A percentile compares a stretch with the other conserved stretches of the same genome.
Evolutionary conservation across 2,329 filamentous ascomycete genomes (phyloP).

Genomic region (Rachicladosporium sp.): DNA sequence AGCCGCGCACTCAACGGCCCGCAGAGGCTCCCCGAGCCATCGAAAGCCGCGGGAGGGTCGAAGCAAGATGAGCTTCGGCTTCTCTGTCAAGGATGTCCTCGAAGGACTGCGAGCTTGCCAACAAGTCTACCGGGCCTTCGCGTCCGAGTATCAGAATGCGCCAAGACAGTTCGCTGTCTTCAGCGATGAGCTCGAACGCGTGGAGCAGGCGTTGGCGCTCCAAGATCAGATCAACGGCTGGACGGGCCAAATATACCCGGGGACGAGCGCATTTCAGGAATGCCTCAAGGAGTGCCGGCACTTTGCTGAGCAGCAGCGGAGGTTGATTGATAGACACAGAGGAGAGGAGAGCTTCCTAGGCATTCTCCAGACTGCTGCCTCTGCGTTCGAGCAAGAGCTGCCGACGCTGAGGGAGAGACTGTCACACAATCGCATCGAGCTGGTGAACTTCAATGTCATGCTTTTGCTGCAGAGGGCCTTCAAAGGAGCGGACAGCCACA

Average conservation of each 20-base stretch:
- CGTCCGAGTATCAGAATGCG: conserved; percentile 4
- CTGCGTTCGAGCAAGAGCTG: conserved; percentile 3
- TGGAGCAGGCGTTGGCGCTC: conserved; percentile 5
- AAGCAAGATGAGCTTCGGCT: too few relatives aligned
- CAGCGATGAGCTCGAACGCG: conserved; percentile 5
- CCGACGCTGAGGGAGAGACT: conserved; percentile 4
- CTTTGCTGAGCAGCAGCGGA: conserved; percentile 5
- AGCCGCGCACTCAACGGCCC: too few relatives aligned
- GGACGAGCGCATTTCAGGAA: conserved; percentile 1
- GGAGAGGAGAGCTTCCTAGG: conserved; percentile 1
- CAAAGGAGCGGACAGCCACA: conserved; percentile 2
- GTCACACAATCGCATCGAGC: conserved; percentile 3
- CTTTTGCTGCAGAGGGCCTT: conserved; percentile 5
- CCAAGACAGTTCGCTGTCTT: conserved; percentile 4
- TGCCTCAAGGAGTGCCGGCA: conserved; percentile 4
- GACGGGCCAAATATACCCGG: conserved; percentile 5
- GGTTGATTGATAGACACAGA: conserved; percentile 3
- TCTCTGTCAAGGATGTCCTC: neutral
- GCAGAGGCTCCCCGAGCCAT: too few relatives aligned
- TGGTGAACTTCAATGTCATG: conserved; percentile 4
- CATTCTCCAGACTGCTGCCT: conserved; percentile 2
- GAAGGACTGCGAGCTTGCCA: conserved; percentile 4
- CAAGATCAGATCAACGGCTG: conserved; percentile 6
- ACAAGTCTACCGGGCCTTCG: conserved; percentile 5
- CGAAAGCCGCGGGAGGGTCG: too few relatives aligned